Conservation (phyloP, 371 early-diverging fungal species). For the Mucor racemosus region DNA sequence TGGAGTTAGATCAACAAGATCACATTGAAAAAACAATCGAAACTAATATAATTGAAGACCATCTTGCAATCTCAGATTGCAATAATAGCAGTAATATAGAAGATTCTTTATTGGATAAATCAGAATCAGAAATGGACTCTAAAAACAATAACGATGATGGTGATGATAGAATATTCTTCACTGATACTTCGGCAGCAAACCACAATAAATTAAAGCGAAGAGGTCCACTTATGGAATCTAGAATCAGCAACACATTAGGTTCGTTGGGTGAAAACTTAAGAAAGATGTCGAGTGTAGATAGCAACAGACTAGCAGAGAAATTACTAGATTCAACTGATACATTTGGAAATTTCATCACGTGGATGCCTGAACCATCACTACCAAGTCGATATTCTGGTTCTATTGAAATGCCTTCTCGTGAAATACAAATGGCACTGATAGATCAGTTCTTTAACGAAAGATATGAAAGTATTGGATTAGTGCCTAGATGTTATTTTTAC, state of each 20-base stretch:
- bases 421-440: slow-evolving; percentile 38
- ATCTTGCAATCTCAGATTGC: neutral
- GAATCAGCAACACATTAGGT: slow-evolving; percentile 20
- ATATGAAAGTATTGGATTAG: slow-evolving; percentile 17
- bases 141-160: neutral
- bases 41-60: neutral
- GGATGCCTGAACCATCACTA: slow-evolving; percentile 35
- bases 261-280: slow-evolving; percentile 21
- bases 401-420: slow-evolving; percentile 41
- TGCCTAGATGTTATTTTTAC: slow-evolving; percentile 25
- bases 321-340: slow-evolving; percentile 18
- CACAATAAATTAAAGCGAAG: slow-evolving; percentile 27
- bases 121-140: neutral
- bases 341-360: slow-evolving; percentile 26
- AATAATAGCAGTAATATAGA: neutral
- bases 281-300: slow-evolving; percentile 11
- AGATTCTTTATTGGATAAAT: neutral
- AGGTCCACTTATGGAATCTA: slow-evolving; percentile 29
- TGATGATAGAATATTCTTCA: slow-evolving; percentile 20
- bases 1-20: slow-evolving; percentile 22
- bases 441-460: slow-evolving; percentile 33
- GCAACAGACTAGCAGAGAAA: slow-evolving; percentile 12
- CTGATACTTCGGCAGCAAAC: slow-evolving; percentile 19
- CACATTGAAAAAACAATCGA: neutral
- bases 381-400: slow-evolving; percentile 36